Base-by-base conservation (phyloP, 176 grass and related monocot genomes). In the Triticum monococcum region DNA sequence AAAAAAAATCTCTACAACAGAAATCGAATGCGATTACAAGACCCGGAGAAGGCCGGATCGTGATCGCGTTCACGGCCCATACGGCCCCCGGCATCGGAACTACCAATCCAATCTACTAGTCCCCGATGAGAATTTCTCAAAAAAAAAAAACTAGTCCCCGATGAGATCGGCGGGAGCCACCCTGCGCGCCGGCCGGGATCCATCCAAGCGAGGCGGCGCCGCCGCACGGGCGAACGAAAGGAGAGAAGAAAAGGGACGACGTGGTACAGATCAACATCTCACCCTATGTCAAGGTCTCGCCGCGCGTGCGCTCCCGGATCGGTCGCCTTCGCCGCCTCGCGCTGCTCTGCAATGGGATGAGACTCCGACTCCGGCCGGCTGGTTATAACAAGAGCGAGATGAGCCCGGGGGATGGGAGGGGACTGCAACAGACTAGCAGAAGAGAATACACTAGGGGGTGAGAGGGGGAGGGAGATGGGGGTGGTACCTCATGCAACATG, bases 401-500 rank as follows among this genome's bases (percentile, higher is more conserved):
- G 18, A 22, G 17, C 8, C 54, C 7, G 54, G 18, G 52, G 17
- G 52, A 56, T 56, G 52, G 52, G 52, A 18, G 52, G 56, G 56
- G 56, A 22, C 6, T 7, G 54, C 16, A 56, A 20, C 6, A 20
- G 52, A 20, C 54, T 57, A 18, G 45, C 4, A 48, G 16, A 56
- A 7, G 14, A 7, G 13, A 13, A 14, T 16, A 50, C 16, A 9
- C 1, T 8, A 7, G 7, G 43, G 32, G 28, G 67, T 43, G 75
- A 43, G 35, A 9, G 20, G 26, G 68, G 36, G 48, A 65, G 20
- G 14, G 36, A 37, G 12, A 25, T 1, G 45, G 24, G 25, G 63
- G 62, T 24, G 62, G 62, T 32, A 33, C 24, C 75, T 60, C 83
- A 85, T 89, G 88, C 82, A 75, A 85, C 82, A 85, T 89, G 88